phyloP scores from a whole-genome alignment of 495 filamentous ascomycete genomes.

The Neurospora africana region DNA sequence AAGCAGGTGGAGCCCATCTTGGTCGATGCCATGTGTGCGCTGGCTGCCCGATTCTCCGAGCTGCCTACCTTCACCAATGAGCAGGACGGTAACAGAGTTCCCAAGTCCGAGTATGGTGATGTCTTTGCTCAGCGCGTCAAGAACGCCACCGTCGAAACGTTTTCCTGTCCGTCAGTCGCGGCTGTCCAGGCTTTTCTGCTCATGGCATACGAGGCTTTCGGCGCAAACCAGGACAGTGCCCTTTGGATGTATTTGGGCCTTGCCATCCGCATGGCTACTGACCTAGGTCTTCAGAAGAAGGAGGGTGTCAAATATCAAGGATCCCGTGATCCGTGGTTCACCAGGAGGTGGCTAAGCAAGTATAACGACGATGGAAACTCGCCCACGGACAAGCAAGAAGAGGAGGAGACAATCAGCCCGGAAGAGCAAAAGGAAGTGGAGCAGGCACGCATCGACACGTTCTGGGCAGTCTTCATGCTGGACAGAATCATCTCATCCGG shows the following conservation, averaged over 20 bases:
- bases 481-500: slow-evolving; percentile 79
- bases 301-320: slow-evolving; percentile 65
- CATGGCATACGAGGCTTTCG: slow-evolving; percentile 78
- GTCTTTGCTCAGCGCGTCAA: slow-evolving; percentile 71
- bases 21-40: slow-evolving; percentile 74
- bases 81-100: slow-evolving; percentile 38
- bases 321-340: slow-evolving; percentile 39
- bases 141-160: slow-evolving; percentile 59
- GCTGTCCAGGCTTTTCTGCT: slow-evolving; percentile 71
- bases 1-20: slow-evolving; percentile 74
- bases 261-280: slow-evolving; percentile 76
- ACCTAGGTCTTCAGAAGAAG: slow-evolving; percentile 69
- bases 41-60: slow-evolving; percentile 71
- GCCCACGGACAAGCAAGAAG: slow-evolving; percentile 26
- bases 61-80: slow-evolving; percentile 50
- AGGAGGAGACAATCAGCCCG: slow-evolving; percentile 31
- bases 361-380: slow-evolving; percentile 18
- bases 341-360: slow-evolving; percentile 26
- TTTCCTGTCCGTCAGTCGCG: slow-evolving; percentile 67
- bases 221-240: slow-evolving; percentile 74
- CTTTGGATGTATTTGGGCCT: slow-evolving; percentile 86
- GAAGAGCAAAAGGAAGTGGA: slow-evolving; percentile 50
- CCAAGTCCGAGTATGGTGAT: slow-evolving; percentile 53
- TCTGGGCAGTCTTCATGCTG: slow-evolving; percentile 79
- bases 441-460: slow-evolving; percentile 68